A percentile compares a stretch with the other conserved stretches of the same genome.
These are phyloP conservation scores for Yarrowia deformans DNA, from an alignment of 805 yeast genomes.

Conservation along the genomic window DNA sequence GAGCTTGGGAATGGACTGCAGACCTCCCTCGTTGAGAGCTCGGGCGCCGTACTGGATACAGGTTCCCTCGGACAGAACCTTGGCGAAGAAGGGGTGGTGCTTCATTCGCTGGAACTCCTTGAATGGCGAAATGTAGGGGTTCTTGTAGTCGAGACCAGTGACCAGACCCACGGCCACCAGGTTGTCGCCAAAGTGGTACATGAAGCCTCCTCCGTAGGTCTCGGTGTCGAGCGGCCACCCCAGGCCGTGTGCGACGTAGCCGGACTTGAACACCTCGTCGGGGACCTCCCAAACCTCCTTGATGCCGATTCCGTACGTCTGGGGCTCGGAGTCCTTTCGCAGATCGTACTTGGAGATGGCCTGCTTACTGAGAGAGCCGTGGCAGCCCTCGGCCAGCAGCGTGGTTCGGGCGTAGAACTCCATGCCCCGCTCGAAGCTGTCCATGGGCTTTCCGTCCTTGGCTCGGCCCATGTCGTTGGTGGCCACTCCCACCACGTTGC, in stretches of 20 bases:
- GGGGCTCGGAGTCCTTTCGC: conserved; percentile 69
- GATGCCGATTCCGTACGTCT: conserved; percentile 94
- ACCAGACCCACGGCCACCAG: conserved; percentile 93
- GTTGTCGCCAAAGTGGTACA: conserved; percentile 95
- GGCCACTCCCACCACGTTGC: conserved; percentile 83
- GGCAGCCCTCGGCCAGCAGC: conserved; percentile 97
- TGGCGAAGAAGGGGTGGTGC: conserved; percentile 81
- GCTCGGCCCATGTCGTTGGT: conserved; percentile 91
- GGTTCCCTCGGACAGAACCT: conserved; percentile 83
- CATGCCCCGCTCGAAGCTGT: conserved; percentile 93
- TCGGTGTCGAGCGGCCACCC: conserved; percentile 82
- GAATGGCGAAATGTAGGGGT: conserved; percentile 95
- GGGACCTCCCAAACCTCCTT: conserved; percentile 97
- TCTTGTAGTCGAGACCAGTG: conserved; percentile 89
- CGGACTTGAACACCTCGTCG: conserved; percentile 79
- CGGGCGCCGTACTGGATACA: conserved; percentile 95
- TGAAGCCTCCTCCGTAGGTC: conserved; percentile 96
- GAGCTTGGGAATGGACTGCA: conserved; percentile 88
- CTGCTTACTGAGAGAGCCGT: conserved; percentile 87
- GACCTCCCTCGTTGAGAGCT: conserved; percentile 97
- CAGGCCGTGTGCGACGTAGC: conserved; percentile 83
- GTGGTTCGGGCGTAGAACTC: conserved; percentile 92
- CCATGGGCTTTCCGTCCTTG: conserved; percentile 77
- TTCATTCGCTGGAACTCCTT: conserved; percentile 96
- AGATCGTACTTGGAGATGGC: conserved; percentile 72